These are phyloP conservation scores for Phytophthora chlamydospora DNA, from an alignment of 352 stramenopile genomes.

Conservation along the genomic window DNA sequence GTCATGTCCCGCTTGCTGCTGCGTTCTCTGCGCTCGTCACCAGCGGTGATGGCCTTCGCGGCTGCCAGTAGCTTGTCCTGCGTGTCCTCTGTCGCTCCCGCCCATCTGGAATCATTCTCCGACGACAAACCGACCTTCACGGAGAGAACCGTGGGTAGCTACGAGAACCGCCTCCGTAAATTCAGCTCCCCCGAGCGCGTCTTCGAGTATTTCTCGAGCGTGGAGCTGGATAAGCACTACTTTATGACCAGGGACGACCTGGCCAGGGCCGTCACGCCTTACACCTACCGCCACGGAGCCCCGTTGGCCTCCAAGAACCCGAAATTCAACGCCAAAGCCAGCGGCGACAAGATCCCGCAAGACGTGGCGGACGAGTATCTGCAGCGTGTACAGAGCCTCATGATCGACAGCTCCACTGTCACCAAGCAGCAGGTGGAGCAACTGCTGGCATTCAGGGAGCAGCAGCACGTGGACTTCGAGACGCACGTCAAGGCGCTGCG, in stretches of 20 bases:
- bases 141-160: constrained; percentile 84
- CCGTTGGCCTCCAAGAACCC: constrained; percentile 80
- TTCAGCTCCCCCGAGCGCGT: constrained; percentile 88
- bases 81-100: not conserved
- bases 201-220: constrained; percentile 91
- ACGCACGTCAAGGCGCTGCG: constrained; percentile 81
- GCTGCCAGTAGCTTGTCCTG: constrained; percentile 17
- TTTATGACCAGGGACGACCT: constrained; percentile 88
- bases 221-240: constrained; percentile 80
- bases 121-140: constrained; percentile 59
- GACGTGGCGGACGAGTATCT: constrained; percentile 63
- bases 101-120: constrained; percentile 27
- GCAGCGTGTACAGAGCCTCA: constrained; percentile 51
- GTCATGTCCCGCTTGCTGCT: constrained; percentile 43
- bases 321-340: constrained; percentile 82
- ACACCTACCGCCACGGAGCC: constrained; percentile 77
- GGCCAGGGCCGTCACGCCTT: constrained; percentile 83
- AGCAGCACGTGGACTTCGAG: constrained; percentile 80
- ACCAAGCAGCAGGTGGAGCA: constrained; percentile 50
- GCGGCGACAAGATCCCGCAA: constrained; percentile 47
- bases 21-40: constrained; percentile 19
- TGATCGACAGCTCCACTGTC: constrained; percentile 61
- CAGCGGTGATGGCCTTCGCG: constrained; percentile 14
- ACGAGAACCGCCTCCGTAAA: constrained; percentile 89
- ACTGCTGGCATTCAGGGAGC: constrained; percentile 62